Base-by-base conservation (phyloP, 257 asterid species). In the Mitragyna speciosa region DNA sequence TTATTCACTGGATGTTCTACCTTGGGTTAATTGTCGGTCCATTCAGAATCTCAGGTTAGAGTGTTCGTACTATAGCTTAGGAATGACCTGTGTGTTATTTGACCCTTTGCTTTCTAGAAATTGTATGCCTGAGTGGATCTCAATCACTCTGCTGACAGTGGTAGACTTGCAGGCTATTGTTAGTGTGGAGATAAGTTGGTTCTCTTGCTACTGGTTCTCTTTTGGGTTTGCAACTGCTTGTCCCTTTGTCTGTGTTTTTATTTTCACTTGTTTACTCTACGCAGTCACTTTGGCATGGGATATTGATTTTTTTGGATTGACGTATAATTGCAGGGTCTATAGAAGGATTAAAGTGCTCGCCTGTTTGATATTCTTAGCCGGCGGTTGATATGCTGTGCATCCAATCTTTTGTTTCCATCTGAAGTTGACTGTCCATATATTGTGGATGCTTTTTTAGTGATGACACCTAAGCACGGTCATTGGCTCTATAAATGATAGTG, bases 331-430 rank as follows among this genome's bases (percentile, higher is more conserved):
- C 99, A 96, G 99, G 99, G 89, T 87, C 88, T 87, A 86, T 96
- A 93, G 93, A 91, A 81, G 98, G 98, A 94, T 92, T 96, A 92
- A 93, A 97, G 70, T 90, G 97, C 97, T 92, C 97, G 87, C 92
- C 92, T 92, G 83, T 91, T 86, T 92, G 93, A 94, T 94, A 88
- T 87, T 91, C 86, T 87, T 92, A 89, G 94, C 97, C 90, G 99
- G 98, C 92, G 99, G 96, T 92, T 96, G 98, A 96, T 96, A 89
- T 90, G 97, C 97, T 96, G 97, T 96, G 90, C 97, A 88, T 87
- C 92, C 87, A 91, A 91, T 91, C 94, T 94, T 94, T 89, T 89
- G 88, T 93, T 93, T 92, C 92, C 95, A 86, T 92, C 93, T 94
- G 95, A 93, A 90, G 97, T 89, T 84, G 88, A 88, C 82, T 82